Evolutionary conservation across 352 stramenopile genomes (phyloP), one percentile per base, ranked within the genome.

Genomic region (Phytopythium oedochilum): DNA sequence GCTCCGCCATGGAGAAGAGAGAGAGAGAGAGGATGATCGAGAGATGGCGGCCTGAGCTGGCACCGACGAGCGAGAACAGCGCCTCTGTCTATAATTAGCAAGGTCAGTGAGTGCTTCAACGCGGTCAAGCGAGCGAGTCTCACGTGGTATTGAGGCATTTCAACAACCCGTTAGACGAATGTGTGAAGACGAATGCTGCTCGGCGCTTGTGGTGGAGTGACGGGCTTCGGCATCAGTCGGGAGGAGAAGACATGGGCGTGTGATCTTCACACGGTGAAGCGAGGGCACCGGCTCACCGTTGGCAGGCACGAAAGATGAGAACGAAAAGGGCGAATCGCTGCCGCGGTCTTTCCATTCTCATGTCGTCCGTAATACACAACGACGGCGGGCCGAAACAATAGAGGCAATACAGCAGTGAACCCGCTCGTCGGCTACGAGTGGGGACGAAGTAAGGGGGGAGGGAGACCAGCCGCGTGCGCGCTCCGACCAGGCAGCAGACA

Each of bases 1-100:
- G 73, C 36, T 79, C 67, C 23, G 31, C 31, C 72, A 82, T 82
- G 10, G 29, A 0, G 12, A 15, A 18, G 20, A 47, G 3, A 31
- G 15, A 18, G 38, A 6, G 11, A 23, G 14, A 0, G 5, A 15
- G 20, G 17, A 6, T 17, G 6, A 17, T 10, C n/a, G 11, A n/a
- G 39, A 17, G 20, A 11, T 31, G 12, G 20, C 11, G 12, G 10
- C 17, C 17, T 11, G 17, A 9, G 35, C 35, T 39, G 12, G 14
- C 11, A 0, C 7, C 0, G 10, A 15, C 17, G 7, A 25, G 38
- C n/a, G 20, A 44, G n/a, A 15, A 7, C 6, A 14, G n/a, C 7
- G 32, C 32, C 2, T 3, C 5, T 4, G 32, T 3, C 32, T 36
- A 36, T 36, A 17, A 17, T 36, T 36, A 36, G 32, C 10, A 14